Percentiles rank a stretch among this genome's conserved stretches.
phyloP scores from a whole-genome alignment of 768 basidiomycete species.

The Xerocomellus dryophilus region DNA sequence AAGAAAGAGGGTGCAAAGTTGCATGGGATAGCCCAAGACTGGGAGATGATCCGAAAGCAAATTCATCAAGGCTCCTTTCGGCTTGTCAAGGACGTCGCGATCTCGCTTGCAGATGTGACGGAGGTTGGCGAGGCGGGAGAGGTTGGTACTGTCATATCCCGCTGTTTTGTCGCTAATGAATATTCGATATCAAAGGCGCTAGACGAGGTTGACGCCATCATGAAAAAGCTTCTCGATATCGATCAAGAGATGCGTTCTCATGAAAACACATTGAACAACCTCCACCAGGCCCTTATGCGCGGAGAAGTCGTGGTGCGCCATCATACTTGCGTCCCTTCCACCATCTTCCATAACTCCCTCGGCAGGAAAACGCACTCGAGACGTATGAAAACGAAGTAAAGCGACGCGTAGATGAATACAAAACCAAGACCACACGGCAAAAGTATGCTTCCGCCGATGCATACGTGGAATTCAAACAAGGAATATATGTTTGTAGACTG shows the following conservation, averaged over 20 bases:
- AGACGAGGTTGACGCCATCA: constrained; percentile 57
- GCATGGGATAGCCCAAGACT: constrained; percentile 58
- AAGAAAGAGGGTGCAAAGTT: constrained; percentile 51
- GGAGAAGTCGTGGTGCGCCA: constrained; percentile 58
- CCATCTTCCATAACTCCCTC: not conserved
- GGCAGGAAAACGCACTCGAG: constrained; percentile 51
- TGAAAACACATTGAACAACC: constrained; percentile 47
- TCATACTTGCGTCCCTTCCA: not conserved
- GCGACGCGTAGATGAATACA: constrained; percentile 45
- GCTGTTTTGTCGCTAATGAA: not conserved
- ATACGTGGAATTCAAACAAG: constrained; percentile 62
- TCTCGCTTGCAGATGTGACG: constrained; percentile 59
- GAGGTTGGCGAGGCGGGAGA: constrained; percentile 51
- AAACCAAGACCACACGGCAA: constrained; percentile 66
- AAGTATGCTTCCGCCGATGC: constrained; percentile 65
- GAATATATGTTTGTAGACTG: constrained; percentile 56
- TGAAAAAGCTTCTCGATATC: constrained; percentile 69
- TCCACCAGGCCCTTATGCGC: constrained; percentile 54
- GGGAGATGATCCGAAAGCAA: constrained; percentile 52
- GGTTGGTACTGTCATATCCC: constrained; percentile 35
- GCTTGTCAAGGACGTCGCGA: constrained; percentile 51
- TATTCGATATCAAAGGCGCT: constrained; percentile 41
- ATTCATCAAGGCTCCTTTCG: constrained; percentile 43
- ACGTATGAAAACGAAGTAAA: constrained; percentile 50
- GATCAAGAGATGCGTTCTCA: constrained; percentile 59